A percentile compares a stretch with the other conserved stretches of the same genome.
These are phyloP conservation scores for Eragrostis nindensis DNA, from an alignment of 176 grass and related monocot species.

Conservation along the genomic window DNA sequence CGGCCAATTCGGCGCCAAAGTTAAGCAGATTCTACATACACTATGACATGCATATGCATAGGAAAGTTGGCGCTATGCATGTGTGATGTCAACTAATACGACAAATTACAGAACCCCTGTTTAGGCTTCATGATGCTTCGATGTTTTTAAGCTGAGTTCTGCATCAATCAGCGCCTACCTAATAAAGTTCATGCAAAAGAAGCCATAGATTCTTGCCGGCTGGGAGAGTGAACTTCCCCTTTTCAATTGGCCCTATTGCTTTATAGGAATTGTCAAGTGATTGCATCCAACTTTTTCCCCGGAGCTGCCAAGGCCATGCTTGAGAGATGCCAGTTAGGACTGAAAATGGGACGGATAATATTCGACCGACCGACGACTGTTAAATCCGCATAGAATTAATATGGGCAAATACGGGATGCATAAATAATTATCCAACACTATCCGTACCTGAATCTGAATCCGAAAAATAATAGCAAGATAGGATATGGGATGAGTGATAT, in stretches of 20 bases:
- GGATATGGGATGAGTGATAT: too few species aligned
- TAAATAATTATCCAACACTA: too few species aligned
- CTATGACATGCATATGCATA: not conserved
- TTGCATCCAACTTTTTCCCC: not conserved
- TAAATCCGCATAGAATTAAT: too few species aligned
- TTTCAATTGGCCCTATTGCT: not conserved
- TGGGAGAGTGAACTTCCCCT: not conserved
- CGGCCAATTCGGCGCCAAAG: slow-evolving; percentile 43
- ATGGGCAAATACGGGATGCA: too few species aligned
- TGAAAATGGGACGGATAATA: too few species aligned
- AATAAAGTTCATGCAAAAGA: slow-evolving; percentile 28
- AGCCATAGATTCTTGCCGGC: not conserved
- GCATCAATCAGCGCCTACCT: slow-evolving; percentile 20
- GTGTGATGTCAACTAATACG: slow-evolving; percentile 47
- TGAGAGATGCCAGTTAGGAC: too few species aligned
- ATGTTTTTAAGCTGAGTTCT: not conserved
- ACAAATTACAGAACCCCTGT: not conserved
- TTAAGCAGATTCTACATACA: slow-evolving; percentile 5
- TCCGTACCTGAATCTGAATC: too few species aligned
- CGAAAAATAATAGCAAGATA: too few species aligned
- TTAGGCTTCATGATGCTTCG: not conserved
- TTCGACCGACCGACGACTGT: too few species aligned
- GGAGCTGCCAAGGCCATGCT: not conserved
- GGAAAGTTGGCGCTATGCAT: not conserved
- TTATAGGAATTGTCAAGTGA: not conserved